Conservation (phyloP, 2,329 filamentous ascomycete genomes). For the Didymella sp. region DNA sequence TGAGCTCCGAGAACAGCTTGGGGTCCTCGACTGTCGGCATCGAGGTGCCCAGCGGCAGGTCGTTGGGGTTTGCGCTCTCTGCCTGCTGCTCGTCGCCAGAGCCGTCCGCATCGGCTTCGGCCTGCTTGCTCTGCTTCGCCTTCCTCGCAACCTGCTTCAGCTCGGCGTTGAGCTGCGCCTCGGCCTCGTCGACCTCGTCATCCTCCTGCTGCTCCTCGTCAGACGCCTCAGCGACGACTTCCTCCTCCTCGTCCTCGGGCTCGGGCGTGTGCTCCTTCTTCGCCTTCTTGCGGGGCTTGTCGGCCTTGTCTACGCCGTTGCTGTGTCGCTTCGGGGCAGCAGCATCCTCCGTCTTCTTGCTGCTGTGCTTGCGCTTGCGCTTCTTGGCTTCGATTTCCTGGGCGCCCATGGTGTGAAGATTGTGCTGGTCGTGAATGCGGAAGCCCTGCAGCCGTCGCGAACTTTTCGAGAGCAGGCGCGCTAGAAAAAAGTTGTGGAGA, state of each 20-base stretch:
- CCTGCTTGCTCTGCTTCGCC: constrained; percentile 37
- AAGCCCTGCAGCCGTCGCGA: constrained; percentile 11
- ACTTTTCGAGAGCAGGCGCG: constrained; percentile 23
- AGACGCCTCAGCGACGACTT: constrained; percentile 24
- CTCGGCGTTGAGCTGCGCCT: constrained; percentile 45
- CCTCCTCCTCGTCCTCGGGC: constrained; percentile 38
- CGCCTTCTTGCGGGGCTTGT: constrained; percentile 51
- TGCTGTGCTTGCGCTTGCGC: constrained; percentile 58
- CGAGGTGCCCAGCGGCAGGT: constrained; percentile 62
- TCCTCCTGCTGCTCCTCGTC: constrained; percentile 39
- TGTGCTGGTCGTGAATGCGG: constrained; percentile 14
- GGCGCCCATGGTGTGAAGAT: constrained; percentile 47
- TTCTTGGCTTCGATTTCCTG: constrained; percentile 54
- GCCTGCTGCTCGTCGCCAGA: constrained; percentile 36
- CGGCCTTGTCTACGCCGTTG: constrained; percentile 42
- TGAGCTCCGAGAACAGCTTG: constrained; percentile 79
- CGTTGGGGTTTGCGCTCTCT: constrained; percentile 47
- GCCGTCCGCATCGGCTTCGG: constrained; percentile 33
- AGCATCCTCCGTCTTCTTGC: constrained; percentile 42
- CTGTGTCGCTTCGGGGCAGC: constrained; percentile 40
- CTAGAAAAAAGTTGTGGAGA: constrained; percentile 36
- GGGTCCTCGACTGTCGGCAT: constrained; percentile 69
- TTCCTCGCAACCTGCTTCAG: constrained; percentile 43
- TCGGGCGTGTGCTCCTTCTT: constrained; percentile 50
- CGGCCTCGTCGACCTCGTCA: constrained; percentile 40